Evolutionary conservation across 495 filamentous ascomycete genomes (phyloP).

Genomic region (Aspergillus steynii): DNA sequence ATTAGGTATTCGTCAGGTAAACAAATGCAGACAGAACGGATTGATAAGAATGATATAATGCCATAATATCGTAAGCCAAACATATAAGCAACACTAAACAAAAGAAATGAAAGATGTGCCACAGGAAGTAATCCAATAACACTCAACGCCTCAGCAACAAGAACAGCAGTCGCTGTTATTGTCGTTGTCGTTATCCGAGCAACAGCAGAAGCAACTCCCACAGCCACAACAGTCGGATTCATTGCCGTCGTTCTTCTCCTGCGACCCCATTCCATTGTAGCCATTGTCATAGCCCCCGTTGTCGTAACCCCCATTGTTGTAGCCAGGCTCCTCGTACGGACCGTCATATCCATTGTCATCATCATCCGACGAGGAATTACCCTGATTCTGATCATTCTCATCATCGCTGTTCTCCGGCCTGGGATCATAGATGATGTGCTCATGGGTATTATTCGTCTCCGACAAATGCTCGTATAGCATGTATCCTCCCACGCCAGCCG

Average conservation of each 20-base stretch:
- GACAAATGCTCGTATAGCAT: background rate
- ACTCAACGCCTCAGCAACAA: too few relatives aligned
- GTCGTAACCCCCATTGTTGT: background rate
- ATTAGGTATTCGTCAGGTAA: too few relatives aligned
- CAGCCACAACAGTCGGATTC: conserved; percentile 2
- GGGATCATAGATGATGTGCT: background rate
- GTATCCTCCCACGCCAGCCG: background rate
- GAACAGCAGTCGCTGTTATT: too few relatives aligned
- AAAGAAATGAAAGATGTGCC: too few relatives aligned
- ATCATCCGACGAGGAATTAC: background rate
- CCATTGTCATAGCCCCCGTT: background rate
- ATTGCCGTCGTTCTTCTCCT: conserved; percentile 1
- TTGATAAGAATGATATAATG: too few relatives aligned
- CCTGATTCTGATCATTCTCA: background rate
- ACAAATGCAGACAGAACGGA: too few relatives aligned
- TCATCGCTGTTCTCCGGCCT: background rate
- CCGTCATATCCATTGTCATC: background rate
- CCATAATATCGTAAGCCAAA: too few relatives aligned
- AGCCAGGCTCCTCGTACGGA: background rate
- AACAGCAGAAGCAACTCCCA: background rate
- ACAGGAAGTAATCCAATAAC: too few relatives aligned
- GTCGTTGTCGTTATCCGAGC: too few relatives aligned
- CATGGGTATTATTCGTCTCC: background rate
- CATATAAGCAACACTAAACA: too few relatives aligned
- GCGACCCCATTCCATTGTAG: background rate